Base-by-base conservation (phyloP, 805 yeast species). In the Teunomyces barrocoloradensis region DNA sequence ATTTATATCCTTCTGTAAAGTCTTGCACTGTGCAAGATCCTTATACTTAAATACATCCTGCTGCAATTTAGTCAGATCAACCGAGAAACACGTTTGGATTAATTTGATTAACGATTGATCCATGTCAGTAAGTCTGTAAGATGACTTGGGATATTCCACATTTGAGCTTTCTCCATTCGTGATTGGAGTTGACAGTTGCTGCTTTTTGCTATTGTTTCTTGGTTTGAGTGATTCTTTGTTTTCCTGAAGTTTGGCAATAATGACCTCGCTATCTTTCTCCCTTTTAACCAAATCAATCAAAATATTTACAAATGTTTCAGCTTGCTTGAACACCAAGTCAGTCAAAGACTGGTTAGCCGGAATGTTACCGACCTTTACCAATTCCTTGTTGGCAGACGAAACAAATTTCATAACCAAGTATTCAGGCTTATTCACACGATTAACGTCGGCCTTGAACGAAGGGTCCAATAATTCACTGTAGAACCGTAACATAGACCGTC, bases 381-480 rank as follows among this genome's bases (percentile, higher is more conserved):
- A 45, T 55, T 81, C 85, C 51, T 74, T 78, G 42, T 77, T 79
- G 7, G 85, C 78, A 46, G 72, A 67, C 6, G 78, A 71, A 6
- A 79, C 79, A 54, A 81, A 82, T 53, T 73, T 66, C 60, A 79
- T 71, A 2, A 82, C 71, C 30, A 81, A 56, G 44, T 78, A 82
- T 47, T 73, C 78, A 4, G 74, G 68, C 28, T 68, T 60, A 48
- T 62, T 63, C 36, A 62, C 64, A 2, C 63, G 53, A 25, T 51
- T 49, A 25, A 70, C 54, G 27, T 71, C 74, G 7, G 52, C 53
- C 30, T 66, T 69, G 54, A 69, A 67, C 23, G 54, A 63, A 3
- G 84, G 81, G 43, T 75, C 78, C 32, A 84, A 65, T 25, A 82
- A 55, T 39, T 81, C 84, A 47, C 82, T 82, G 60, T 86, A 85